Base-by-base conservation (phyloP, 2,329 filamentous ascomycete genomes). In the Camillea tinctor region DNA sequence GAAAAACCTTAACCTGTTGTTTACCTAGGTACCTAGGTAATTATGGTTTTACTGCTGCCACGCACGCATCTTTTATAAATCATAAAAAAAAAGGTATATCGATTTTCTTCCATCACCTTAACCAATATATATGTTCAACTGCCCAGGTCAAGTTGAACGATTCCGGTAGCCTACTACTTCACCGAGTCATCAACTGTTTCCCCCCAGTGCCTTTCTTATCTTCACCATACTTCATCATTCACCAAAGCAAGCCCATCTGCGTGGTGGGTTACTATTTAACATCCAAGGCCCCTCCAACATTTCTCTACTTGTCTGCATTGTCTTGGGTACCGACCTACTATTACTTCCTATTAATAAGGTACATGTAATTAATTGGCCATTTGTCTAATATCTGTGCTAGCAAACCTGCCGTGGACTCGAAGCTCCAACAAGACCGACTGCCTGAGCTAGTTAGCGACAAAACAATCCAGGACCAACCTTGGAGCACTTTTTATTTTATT, bases 391-490 rank as follows among this genome's bases (percentile, higher is more conserved):
- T 17, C 36, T 44, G 36, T 44, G 36, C 36, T 44, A 44, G 36
- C 36, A 44, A 44, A 44, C 36, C 11, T 44, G 36, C 36, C 36
- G 36, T n/a, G 26, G n/a, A 21, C n/a, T 54, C 52, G 36, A 44
- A 44, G 52, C 52, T 49, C 54, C 21, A 49, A 55, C 36, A 11
- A 54, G n/a, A 8, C 36, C 36, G 36, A n/a, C 36, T 44, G 36
- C 36, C 36, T 44, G 17, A 44, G 13, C 36, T 44, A 44, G 36
- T 44, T 23, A 55, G 40, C 40, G 48, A 48, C 54, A 55, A 48
- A 48, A 21, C 54, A 17, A 55, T 15, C 54, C n/a, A 24, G 54
- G 36, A 59, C 60, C 60, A 61, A 55, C 49, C 49, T 62, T 55
- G 40, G 54, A 55, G 20, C 21, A 19, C 24, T 24, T 19, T 19